Evolutionary conservation across 1,284 basidiomycete genomes (phyloP).

Genomic region (Sanghuangporus sanghuang): DNA sequence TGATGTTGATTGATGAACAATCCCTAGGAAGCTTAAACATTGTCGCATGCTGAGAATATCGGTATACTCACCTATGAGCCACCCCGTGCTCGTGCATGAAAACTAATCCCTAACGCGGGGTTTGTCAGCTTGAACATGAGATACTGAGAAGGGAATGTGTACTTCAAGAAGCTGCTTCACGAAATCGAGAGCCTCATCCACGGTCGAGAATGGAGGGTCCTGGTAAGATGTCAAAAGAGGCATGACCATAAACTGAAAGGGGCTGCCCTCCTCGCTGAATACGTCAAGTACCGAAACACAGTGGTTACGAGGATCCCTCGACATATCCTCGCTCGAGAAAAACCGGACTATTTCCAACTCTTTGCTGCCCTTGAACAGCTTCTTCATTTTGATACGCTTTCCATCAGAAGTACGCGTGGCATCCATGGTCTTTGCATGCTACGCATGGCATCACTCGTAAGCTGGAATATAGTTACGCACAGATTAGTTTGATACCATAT

Average conservation of each 20-base stretch:
- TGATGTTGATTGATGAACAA: neutral
- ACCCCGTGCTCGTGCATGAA: neutral
- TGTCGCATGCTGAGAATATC: too few relatives aligned
- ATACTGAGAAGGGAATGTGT: neutral
- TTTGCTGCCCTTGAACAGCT: neutral
- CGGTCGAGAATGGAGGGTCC: neutral
- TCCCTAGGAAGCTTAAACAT: neutral
- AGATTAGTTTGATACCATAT: constrained; percentile 11
- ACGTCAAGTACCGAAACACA: constrained; percentile 18
- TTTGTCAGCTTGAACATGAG: too few relatives aligned
- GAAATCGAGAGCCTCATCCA: constrained; percentile 10
- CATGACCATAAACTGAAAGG: neutral
- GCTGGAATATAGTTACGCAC: neutral
- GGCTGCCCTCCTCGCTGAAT: constrained; percentile 4
- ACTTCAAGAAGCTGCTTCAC: constrained; percentile 4
- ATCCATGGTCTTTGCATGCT: neutral
- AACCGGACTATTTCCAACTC: constrained; percentile 7
- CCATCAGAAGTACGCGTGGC: neutral
- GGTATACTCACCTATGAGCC: neutral
- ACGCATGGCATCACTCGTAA: neutral
- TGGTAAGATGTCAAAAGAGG: neutral
- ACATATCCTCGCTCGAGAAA: constrained; percentile 1
- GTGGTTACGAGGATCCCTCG: constrained; percentile 17
- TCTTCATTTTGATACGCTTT: neutral
- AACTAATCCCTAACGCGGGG: neutral